Percentiles rank a stretch among this genome's conserved stretches.
phyloP scores from a whole-genome alignment of 169 alveolate genomes.

The Plasmodium cynomolgi region DNA sequence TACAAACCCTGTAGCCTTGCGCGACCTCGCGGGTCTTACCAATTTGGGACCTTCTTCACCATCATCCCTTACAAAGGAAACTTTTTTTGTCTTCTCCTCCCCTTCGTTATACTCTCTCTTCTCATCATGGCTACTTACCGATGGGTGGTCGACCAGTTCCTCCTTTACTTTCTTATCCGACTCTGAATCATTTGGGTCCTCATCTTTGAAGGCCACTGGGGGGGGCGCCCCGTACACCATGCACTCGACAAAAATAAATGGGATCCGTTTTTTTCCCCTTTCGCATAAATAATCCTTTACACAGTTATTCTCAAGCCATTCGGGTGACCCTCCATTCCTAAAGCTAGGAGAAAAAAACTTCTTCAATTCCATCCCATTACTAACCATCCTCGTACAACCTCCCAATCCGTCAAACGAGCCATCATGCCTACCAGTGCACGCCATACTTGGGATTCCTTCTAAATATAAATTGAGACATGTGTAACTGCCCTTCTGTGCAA shows the following conservation, averaged over 20 bases:
- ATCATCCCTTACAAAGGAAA: slow-evolving; percentile 8
- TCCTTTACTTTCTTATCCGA: not conserved
- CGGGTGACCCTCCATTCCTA: not conserved
- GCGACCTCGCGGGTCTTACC: slow-evolving; percentile 8
- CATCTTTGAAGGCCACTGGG: slow-evolving; percentile 52
- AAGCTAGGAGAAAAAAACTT: not conserved
- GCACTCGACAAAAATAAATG: not conserved
- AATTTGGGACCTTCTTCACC: not conserved
- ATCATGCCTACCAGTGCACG: not conserved
- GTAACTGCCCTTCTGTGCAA: not conserved
- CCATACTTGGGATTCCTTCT: not conserved
- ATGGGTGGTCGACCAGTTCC: not conserved
- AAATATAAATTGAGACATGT: not conserved
- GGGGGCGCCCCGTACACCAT: slow-evolving; percentile 57
- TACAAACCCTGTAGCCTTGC: slow-evolving; percentile 58
- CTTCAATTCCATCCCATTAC: not conserved
- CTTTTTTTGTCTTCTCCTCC: not conserved
- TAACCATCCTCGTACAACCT: not conserved
- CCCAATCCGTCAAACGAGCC: not conserved
- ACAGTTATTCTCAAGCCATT: not conserved
- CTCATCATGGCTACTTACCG: not conserved
- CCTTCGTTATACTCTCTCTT: not conserved
- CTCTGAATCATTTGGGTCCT: not conserved
- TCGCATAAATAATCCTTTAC: slow-evolving; percentile 10
- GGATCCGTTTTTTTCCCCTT: not conserved